Percentiles rank a stretch among this genome's conserved stretches.
phyloP scores from a whole-genome alignment of 2,329 filamentous ascomycete species.

The Clonostachys solani region DNA sequence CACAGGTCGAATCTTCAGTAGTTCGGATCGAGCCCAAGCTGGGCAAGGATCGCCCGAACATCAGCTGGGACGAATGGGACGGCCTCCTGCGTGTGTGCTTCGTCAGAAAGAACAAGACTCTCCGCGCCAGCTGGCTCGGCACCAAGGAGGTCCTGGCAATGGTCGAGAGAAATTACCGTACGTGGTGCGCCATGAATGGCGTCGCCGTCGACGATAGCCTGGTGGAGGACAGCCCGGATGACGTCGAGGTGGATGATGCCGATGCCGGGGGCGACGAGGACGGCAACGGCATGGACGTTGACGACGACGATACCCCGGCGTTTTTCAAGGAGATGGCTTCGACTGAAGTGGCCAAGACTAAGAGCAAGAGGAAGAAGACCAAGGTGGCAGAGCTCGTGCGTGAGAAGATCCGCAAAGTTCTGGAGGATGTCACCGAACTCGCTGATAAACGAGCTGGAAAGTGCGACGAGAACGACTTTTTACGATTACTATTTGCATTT shows the following conservation, averaged over 20 bases:
- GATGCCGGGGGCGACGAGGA: slow-evolving; percentile 37
- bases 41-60: slow-evolving; percentile 71
- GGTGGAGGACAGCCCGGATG: slow-evolving; percentile 36
- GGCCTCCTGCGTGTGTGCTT: slow-evolving; percentile 72
- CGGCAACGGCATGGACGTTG: slow-evolving; percentile 46
- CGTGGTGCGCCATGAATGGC: slow-evolving; percentile 85
- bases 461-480: slow-evolving; percentile 90
- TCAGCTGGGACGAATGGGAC: slow-evolving; percentile 94
- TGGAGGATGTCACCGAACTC: slow-evolving; percentile 75
- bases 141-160: slow-evolving; percentile 77
- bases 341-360: slow-evolving; percentile 48
- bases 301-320: slow-evolving; percentile 64
- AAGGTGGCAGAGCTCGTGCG: slow-evolving; percentile 79
- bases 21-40: slow-evolving; percentile 86
- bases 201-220: slow-evolving; percentile 69
- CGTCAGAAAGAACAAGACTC: slow-evolving; percentile 82
- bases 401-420: slow-evolving; percentile 79
- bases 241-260: slow-evolving; percentile 31
- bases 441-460: slow-evolving; percentile 78
- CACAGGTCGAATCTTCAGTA: slow-evolving; percentile 86
- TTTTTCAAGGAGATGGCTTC: slow-evolving; percentile 69
- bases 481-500: slow-evolving; percentile 76
- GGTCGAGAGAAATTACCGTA: slow-evolving; percentile 82
- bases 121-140: slow-evolving; percentile 76
- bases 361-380: slow-evolving; percentile 70